Conservation (phyloP, 768 basidiomycete genomes). For the Cyclocybe cylindracea region DNA sequence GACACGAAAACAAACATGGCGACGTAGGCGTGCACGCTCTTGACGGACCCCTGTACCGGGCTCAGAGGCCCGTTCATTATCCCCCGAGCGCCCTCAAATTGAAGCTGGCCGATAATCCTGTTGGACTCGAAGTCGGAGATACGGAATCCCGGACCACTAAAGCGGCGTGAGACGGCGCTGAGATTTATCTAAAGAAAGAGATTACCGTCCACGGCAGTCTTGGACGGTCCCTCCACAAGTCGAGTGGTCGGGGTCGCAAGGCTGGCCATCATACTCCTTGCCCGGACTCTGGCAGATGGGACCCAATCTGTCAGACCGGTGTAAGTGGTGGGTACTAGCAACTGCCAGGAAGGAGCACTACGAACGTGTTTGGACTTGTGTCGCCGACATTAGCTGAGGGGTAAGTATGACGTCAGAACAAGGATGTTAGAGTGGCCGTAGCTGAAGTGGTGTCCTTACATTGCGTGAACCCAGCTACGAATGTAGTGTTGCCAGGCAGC, state of each 20-base stretch:
- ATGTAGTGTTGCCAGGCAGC: slow-evolving; percentile 69
- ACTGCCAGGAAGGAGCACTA: slow-evolving; percentile 14
- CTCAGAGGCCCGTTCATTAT: slow-evolving; percentile 56
- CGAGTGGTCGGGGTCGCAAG: slow-evolving; percentile 70
- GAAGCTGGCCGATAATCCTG: slow-evolving; percentile 65
- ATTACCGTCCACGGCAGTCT: slow-evolving; percentile 71
- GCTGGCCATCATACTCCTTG: slow-evolving; percentile 60
- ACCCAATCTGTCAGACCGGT: slow-evolving; percentile 46
- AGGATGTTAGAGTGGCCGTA: background rate
- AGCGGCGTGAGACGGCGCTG: background rate
- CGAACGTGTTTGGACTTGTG: slow-evolving; percentile 78
- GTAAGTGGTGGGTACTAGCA: slow-evolving; percentile 1
- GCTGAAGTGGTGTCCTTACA: slow-evolving; percentile 39
- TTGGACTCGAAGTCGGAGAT: slow-evolving; percentile 79
- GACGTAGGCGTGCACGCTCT: slow-evolving; percentile 70
- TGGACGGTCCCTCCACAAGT: slow-evolving; percentile 72
- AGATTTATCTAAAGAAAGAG: slow-evolving; percentile 3
- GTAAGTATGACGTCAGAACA: slow-evolving; percentile 3
- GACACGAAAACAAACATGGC: slow-evolving; percentile 54
- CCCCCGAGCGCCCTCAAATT: slow-evolving; percentile 67
- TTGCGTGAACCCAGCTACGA: slow-evolving; percentile 77
- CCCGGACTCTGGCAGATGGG: slow-evolving; percentile 82
- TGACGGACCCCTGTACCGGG: slow-evolving; percentile 59
- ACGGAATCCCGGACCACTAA: slow-evolving; percentile 74
- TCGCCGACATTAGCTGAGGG: slow-evolving; percentile 76